A percentile compares a stretch with the other conserved stretches of the same genome.
These are phyloP conservation scores for Chrysoporthe austroafricana DNA, from an alignment of 2,329 filamentous ascomycete species.

Conservation along the genomic window DNA sequence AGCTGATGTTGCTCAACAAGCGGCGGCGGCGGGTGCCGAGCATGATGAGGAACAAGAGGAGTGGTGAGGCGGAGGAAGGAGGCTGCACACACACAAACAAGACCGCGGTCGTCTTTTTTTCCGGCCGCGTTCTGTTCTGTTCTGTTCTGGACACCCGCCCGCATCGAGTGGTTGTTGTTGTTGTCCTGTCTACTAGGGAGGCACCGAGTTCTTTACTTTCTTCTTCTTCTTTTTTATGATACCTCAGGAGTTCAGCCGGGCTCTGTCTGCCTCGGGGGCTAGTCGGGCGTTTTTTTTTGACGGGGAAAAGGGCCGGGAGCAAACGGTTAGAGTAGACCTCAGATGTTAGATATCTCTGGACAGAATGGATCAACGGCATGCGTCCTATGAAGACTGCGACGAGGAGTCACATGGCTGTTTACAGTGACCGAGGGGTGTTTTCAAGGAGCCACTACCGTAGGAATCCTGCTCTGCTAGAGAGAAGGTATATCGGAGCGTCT, in stretches of 20 bases:
- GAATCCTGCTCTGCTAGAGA: too few species aligned
- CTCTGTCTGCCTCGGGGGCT: not conserved
- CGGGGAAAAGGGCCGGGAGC: conserved; percentile 1
- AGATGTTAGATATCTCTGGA: conserved; percentile 21
- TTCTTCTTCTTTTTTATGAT: conserved; percentile 26
- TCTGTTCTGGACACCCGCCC: conserved; percentile 17
- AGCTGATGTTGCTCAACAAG: not conserved
- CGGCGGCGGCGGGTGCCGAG: not conserved
- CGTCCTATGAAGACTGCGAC: not conserved
- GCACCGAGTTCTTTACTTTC: conserved; percentile 17
- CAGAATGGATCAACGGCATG: not conserved
- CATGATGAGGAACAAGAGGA: conserved; percentile 15
- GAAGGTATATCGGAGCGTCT: too few species aligned
- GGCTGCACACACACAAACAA: not conserved
- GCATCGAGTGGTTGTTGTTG: not conserved
- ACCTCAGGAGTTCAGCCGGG: conserved; percentile 23
- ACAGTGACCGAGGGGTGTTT: not conserved
- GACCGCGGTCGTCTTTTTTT: not conserved
- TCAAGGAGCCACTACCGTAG: too few species aligned
- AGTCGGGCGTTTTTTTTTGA: not conserved
- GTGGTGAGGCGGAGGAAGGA: conserved; percentile 8
- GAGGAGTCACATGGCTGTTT: not conserved
- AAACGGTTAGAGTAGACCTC: conserved; percentile 14
- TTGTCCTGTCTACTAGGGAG: conserved; percentile 18
- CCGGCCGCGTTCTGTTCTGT: not conserved